A percentile compares a stretch with the other conserved stretches of the same genome.
Evolutionary conservation across 257 asterid genomes (phyloP).

Genomic region (Solanum clarkiae): DNA sequence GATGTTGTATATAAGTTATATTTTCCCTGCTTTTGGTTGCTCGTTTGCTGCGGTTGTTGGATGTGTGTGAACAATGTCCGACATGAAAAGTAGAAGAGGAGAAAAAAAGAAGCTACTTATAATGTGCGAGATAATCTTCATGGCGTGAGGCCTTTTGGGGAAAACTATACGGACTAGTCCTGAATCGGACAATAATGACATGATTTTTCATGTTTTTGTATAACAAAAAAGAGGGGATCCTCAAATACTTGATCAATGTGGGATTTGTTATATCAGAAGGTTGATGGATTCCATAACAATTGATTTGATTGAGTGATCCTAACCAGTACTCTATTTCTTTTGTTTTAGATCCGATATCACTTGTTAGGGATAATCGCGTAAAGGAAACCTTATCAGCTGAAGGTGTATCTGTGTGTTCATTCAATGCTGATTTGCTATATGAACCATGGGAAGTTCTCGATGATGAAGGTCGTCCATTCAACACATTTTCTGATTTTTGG

Average conservation of each 20-base stretch:
- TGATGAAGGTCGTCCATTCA: slow-evolving; percentile 53
- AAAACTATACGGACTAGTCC: neutral
- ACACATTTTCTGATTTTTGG: slow-evolving; percentile 65
- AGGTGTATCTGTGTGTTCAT: slow-evolving; percentile 60
- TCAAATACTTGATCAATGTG: neutral
- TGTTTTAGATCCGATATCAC: slow-evolving; percentile 71
- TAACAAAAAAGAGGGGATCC: neutral
- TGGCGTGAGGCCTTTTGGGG: neutral
- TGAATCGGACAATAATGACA: neutral
- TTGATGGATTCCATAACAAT: neutral
- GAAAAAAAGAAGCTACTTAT: neutral
- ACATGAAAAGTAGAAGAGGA: neutral
- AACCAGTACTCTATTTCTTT: neutral
- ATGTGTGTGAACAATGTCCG: neutral
- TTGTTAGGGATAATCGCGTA: slow-evolving; percentile 74
- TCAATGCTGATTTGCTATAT: slow-evolving; percentile 74
- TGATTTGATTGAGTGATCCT: neutral
- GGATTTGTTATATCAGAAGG: neutral
- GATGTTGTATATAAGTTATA: neutral
- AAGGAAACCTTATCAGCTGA: slow-evolving; percentile 66
- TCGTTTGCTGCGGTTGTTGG: neutral
- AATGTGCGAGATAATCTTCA: neutral
- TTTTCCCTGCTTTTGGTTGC: neutral
- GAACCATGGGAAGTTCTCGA: slow-evolving; percentile 90
- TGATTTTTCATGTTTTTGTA: neutral